Evolutionary conservation across 805 yeast genomes (phyloP), one percentile per base, ranked within the genome.

Genomic region (Spathaspora hagerdaliae): DNA sequence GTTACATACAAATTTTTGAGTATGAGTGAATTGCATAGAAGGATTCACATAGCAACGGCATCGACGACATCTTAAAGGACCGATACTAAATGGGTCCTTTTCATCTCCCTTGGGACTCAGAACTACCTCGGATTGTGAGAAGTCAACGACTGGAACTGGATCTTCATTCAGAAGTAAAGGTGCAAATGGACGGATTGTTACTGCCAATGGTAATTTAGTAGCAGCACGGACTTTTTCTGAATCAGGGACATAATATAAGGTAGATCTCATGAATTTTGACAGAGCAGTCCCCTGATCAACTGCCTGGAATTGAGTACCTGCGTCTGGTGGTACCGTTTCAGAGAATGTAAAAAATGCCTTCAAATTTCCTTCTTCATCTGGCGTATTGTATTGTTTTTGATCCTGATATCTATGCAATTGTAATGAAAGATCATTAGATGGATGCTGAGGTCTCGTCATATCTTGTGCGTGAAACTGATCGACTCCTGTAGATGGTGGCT

Each of bases 1-100:
- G 64, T 92, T 92, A 72, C 99, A 94, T 10, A 79, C 73, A 64
- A 88, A 86, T 46, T 67, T 71, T 37, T 82, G 78, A 27, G 83
- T 82, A 44, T 75, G 76, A 6, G 79, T 74, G 52, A 80, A 82
- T 49, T 78, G 82, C 82, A 87, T 85, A 14, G 82, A 78, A 3
- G 97, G 95, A 60, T 92, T 94, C 50, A 90, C 74, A 63, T 90
- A 94, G 1, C 96, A 80, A 45, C 97, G 79, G 67, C 99, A 94
- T 50, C 98, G 83, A 53, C 81, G 78, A 66, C 99, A 94, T 54
- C 99, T 78, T 31, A 95, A 83, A 0, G 96, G 96, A 0, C 89
- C 88, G 24, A 60, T 55, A 42, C 67, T 74, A 38, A 60, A 51
- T 1, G 61, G 59, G 27, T 56, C 59, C 4, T 50, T 48, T 13